These are phyloP conservation scores for Fusarium fujikuroi DNA, from an alignment of 2,329 filamentous ascomycete species.

Conservation along the genomic window DNA sequence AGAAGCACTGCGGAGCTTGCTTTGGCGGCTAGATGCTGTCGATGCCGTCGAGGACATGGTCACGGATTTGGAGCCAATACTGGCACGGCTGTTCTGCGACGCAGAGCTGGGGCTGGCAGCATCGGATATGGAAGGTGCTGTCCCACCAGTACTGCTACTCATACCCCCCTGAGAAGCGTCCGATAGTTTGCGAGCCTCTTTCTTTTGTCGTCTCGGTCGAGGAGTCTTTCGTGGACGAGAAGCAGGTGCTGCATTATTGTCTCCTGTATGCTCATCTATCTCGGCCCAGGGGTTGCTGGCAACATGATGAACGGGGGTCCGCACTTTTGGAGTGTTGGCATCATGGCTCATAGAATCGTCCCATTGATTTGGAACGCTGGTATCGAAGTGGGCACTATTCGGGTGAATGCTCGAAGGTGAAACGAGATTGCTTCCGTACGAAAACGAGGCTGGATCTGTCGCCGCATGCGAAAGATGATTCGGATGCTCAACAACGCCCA, in stretches of 20 bases:
- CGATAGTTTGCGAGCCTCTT: constrained; percentile 35
- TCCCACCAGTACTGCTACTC: constrained; percentile 33
- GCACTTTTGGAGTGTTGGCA: constrained; percentile 40
- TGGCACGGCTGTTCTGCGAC: constrained; percentile 41
- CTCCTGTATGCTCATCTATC: constrained; percentile 28
- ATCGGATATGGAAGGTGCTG: constrained; percentile 34
- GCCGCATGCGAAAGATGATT: constrained; percentile 31
- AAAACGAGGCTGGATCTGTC: constrained; percentile 27
- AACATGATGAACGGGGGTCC: constrained; percentile 36
- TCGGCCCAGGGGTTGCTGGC: constrained; percentile 42
- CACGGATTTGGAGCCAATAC: constrained; percentile 36
- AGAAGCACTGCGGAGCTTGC: constrained; percentile 44
- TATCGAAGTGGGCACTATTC: constrained; percentile 30
- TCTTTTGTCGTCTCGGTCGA: constrained; percentile 30
- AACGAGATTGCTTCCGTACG: constrained; percentile 36
- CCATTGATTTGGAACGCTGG: constrained; percentile 30
- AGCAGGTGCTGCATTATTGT: constrained; percentile 9
- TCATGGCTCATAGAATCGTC: constrained; percentile 39
- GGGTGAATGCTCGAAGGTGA: constrained; percentile 43
- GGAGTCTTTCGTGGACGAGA: constrained; percentile 34
- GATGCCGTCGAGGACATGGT: constrained; percentile 41
- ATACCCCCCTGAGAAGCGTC: constrained; percentile 28
- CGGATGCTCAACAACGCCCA: constrained; percentile 31
- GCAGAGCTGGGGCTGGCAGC: constrained; percentile 39
- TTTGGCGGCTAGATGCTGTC: constrained; percentile 41